Evolutionary conservation across 495 filamentous ascomycete genomes (phyloP), one percentile per base, ranked within the genome.

Genomic region (Penicillium argentinense): DNA sequence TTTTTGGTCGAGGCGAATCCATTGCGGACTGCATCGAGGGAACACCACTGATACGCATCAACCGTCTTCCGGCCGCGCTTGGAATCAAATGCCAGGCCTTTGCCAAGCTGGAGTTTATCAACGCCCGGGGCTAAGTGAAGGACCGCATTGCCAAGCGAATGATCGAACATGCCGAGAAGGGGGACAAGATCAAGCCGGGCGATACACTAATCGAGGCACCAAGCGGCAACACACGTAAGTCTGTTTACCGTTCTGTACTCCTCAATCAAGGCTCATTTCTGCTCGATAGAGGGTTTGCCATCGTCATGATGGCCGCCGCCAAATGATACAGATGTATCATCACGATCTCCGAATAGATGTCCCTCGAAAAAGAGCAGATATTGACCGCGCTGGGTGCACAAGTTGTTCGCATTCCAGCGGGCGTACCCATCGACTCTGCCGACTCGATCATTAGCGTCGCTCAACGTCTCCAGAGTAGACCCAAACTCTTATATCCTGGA

Each of bases 181-280:
- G 74, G 41, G 89, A 90, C 3, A 77, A 86, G 39, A 95, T 96
- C 66, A 91, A 87, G 69, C 90, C 90, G 21, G 90, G 90, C 39
- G 87, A 96, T 59, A 91, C 88, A 3, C 68, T 96, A 45, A 95
- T 96, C 59, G 90, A 96, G 72, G 90, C 89, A 2, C 93, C 90
- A 13, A 89, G 85, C 59, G 90, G 90, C 17, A 96, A 96, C 54
- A 96, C 90, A n/a, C n/a, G n/a, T n/a, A n/a, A n/a, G 75, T 84
- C 68, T 42, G 79, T 63, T 95, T 7, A n/a, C n/a, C n/a, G n/a
- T n/a, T n/a, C n/a, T n/a, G n/a, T n/a, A n/a, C n/a, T n/a, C n/a
- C n/a, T n/a, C n/a, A n/a, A n/a, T n/a, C n/a, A n/a, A n/a, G n/a
- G n/a, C n/a, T n/a, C n/a, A n/a, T n/a, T n/a, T n/a, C n/a, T n/a